Conservation (phyloP, 2,329 filamentous ascomycete species). For the Aspergillus glaucus region DNA sequence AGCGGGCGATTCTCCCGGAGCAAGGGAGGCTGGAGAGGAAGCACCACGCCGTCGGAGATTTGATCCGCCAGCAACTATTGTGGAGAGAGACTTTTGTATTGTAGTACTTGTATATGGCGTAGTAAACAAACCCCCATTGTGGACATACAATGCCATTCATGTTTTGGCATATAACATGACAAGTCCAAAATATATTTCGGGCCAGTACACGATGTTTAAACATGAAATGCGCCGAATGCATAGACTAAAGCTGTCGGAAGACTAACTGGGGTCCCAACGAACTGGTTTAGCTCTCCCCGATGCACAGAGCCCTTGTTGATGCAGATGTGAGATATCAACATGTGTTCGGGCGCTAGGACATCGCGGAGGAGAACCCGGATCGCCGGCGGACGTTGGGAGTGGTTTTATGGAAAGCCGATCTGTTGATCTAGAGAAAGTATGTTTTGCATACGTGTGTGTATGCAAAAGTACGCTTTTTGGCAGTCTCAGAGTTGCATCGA, state of each 20-base stretch:
- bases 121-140: neutral
- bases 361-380: slow-evolving; percentile 10
- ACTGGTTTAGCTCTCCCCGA: neutral
- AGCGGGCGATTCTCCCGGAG: slow-evolving; percentile 22
- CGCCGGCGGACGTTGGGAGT: slow-evolving; percentile 12
- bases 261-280: neutral
- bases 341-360: slow-evolving; percentile 3
- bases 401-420: neutral
- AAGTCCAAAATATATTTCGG: too few species aligned
- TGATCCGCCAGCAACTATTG: neutral
- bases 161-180: neutral
- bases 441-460: neutral
- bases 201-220: neutral
- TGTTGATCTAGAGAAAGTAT: neutral
- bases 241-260: neutral
- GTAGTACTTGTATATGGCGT: neutral
- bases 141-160: neutral
- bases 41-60: neutral
- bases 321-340: slow-evolving; percentile 23
- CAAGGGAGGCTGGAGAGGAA: slow-evolving; percentile 14
- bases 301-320: neutral
- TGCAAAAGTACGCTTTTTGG: neutral
- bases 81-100: neutral
- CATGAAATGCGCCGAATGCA: neutral
- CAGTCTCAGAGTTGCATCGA: neutral